Conservation (phyloP, 257 asterid genomes). For the Jacaranda copaia region DNA sequence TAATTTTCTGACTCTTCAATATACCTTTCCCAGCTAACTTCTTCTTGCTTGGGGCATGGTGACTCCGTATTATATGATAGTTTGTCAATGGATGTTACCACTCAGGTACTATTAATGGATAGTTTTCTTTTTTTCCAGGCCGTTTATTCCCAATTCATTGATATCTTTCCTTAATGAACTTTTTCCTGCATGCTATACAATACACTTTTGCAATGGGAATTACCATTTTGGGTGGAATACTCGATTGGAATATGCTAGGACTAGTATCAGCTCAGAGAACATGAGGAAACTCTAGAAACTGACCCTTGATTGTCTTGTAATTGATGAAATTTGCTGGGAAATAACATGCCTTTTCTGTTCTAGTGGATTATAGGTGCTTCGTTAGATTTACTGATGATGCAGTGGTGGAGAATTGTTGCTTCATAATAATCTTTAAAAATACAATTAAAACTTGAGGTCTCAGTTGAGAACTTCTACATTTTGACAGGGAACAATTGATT, state of each 20-base stretch:
- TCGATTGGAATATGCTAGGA: no score
- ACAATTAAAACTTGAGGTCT: constrained; percentile 12
- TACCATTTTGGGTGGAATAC: neutral
- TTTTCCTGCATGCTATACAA: neutral
- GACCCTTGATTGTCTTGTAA: neutral
- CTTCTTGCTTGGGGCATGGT: neutral
- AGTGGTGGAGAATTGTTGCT: constrained; percentile 2
- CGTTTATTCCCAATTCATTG: neutral
- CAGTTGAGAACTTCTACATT: constrained; percentile 30
- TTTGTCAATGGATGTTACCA: neutral
- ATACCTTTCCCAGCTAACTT: neutral
- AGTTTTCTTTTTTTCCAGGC: neutral
- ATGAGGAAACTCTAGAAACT: constrained; percentile 8
- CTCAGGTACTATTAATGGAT: no score
- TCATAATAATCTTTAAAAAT: constrained; percentile 12
- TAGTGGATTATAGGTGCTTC: neutral
- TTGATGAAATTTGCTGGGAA: neutral
- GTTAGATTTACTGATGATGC: constrained; percentile 12
- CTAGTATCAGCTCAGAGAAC: no score
- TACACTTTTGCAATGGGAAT: neutral
- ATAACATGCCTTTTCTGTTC: constrained; percentile 15
- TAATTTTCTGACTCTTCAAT: neutral
- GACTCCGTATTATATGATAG: constrained; percentile 16
- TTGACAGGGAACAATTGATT: constrained; percentile 81
- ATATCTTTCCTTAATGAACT: neutral